Evolutionary conservation across 2,329 filamentous ascomycete genomes (phyloP).

Genomic region (Ilyonectria robusta): DNA sequence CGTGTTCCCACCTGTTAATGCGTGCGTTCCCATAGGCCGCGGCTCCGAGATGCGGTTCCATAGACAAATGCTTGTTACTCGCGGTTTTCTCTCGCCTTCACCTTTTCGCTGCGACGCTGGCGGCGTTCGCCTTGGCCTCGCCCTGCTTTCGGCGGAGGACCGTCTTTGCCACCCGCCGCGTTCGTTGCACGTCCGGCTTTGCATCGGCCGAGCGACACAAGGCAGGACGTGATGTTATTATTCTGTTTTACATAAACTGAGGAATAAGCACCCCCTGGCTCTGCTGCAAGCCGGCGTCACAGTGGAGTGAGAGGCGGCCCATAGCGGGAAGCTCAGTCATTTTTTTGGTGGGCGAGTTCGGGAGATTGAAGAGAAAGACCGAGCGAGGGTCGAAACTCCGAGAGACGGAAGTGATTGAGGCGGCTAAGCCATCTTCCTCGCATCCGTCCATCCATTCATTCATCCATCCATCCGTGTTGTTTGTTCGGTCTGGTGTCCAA

Average conservation of each 20-base stretch:
- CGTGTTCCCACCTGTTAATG: slow-evolving; percentile 2
- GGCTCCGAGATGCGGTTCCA: background rate
- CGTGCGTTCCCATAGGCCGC: background rate
- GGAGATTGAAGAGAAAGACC: slow-evolving; percentile 17
- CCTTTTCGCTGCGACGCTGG: background rate
- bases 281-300: slow-evolving; percentile 27
- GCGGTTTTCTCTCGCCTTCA: background rate
- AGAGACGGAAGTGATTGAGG: slow-evolving; percentile 5
- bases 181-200: background rate
- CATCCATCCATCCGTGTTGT: background rate
- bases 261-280: slow-evolving; percentile 3
- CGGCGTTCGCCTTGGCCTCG: background rate
- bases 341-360: slow-evolving; percentile 16
- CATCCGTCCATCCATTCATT: background rate
- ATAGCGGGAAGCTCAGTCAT: background rate
- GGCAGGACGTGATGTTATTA: background rate
- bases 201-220: background rate
- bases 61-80: background rate
- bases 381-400: slow-evolving; percentile 23
- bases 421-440: slow-evolving; percentile 2
- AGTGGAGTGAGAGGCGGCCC: slow-evolving; percentile 7
- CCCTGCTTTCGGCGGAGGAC: no score
- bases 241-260: background rate
- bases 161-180: background rate
- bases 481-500: background rate